These are phyloP conservation scores for Athelia psychrophila DNA, from an alignment of 1,284 basidiomycete genomes.

Conservation along the genomic window DNA sequence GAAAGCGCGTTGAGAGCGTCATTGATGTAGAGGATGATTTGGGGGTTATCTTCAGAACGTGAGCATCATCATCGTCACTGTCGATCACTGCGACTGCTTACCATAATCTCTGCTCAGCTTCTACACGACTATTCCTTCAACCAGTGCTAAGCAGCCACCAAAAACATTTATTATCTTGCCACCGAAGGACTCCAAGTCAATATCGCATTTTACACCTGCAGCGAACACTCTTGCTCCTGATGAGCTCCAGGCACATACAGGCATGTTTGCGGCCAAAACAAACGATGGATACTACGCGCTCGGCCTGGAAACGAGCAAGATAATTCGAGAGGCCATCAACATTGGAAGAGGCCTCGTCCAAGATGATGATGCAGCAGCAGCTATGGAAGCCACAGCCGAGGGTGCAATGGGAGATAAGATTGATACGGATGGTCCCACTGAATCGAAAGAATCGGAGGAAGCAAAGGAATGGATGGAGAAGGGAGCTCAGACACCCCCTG, in stretches of 20 bases:
- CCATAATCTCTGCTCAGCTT: constrained; percentile 48
- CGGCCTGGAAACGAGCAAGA: constrained; percentile 62
- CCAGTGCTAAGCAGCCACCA: constrained; percentile 44
- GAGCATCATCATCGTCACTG: constrained; percentile 26
- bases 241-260: constrained; percentile 85
- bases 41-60: constrained; percentile 77
- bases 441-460: not conserved
- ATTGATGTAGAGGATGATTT: constrained; percentile 56
- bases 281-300: constrained; percentile 91
- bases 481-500: not conserved
- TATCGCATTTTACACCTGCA: constrained; percentile 57
- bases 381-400: constrained; percentile 5
- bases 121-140: constrained; percentile 72
- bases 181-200: constrained; percentile 44
- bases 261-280: constrained; percentile 82
- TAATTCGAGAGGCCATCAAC: constrained; percentile 56
- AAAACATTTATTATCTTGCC: constrained; percentile 82
- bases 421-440: not conserved
- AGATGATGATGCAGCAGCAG: constrained; percentile 4
- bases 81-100: constrained; percentile 1
- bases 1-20: constrained; percentile 60
- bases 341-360: constrained; percentile 17
- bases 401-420: constrained; percentile 6
- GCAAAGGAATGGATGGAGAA: constrained; percentile 1
- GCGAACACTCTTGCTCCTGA: constrained; percentile 69